A percentile compares a stretch with the other conserved stretches of the same genome.
phyloP scores from a whole-genome alignment of 148 eudicot species.

The Chenopodium album region DNA sequence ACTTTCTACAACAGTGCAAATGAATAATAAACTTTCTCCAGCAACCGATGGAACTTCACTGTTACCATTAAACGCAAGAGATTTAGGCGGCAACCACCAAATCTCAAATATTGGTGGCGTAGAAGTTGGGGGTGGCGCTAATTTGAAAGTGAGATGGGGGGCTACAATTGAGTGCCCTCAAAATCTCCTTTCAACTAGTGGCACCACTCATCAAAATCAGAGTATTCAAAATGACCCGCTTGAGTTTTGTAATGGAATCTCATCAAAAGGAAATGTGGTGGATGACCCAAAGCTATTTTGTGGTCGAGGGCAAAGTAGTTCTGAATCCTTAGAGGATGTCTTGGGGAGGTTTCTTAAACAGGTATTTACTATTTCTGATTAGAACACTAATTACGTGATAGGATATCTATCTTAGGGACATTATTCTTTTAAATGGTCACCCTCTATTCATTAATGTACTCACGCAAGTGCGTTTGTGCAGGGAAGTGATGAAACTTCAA shows the following conservation, averaged over 20 bases:
- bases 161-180: neutral
- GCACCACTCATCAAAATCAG: constrained; percentile 5
- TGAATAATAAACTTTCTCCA: constrained; percentile 7
- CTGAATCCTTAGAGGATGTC: constrained; percentile 66
- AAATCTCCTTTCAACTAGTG: neutral
- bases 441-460: neutral
- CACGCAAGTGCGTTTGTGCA: constrained; percentile 23
- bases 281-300: constrained; percentile 46
- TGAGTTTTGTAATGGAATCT: constrained; percentile 35
- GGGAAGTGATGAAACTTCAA: constrained; percentile 47
- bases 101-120: neutral
- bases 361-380: constrained; percentile 33
- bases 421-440: neutral
- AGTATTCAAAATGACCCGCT: constrained; percentile 33
- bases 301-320: constrained; percentile 41
- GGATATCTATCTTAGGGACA: neutral
- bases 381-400: no score
- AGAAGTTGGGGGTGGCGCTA: neutral
- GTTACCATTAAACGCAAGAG: no score
- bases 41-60: constrained; percentile 3
- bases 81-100: no score
- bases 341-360: constrained; percentile 55
- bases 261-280: constrained; percentile 39
- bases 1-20: constrained; percentile 7
- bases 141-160: neutral